These are phyloP conservation scores for Penicillium freii DNA, from an alignment of 2,329 filamentous ascomycete genomes.

Conservation along the genomic window DNA sequence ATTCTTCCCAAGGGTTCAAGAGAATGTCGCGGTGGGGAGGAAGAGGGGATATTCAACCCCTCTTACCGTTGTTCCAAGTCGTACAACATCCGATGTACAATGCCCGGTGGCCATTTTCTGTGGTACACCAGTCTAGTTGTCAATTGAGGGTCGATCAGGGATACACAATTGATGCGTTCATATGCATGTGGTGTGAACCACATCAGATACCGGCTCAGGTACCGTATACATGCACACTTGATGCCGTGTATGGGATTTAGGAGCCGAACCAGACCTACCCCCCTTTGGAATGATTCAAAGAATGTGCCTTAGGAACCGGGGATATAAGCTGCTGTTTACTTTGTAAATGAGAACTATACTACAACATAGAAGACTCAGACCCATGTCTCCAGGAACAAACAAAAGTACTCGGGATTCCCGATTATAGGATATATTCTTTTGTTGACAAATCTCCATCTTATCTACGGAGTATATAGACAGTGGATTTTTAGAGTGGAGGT, in stretches of 20 bases:
- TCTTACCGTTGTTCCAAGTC: conserved; percentile 1
- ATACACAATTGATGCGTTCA: conserved; percentile 1
- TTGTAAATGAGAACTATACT: background rate
- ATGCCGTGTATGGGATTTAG: background rate
- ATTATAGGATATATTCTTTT: background rate
- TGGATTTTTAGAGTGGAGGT: conserved; percentile 2
- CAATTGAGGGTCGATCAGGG: background rate
- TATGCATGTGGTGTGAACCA: background rate
- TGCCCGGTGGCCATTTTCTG: background rate
- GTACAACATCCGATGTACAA: background rate
- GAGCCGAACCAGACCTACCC: background rate
- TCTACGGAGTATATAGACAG: background rate
- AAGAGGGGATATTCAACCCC: background rate
- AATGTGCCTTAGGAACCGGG: background rate
- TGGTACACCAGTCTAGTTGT: background rate
- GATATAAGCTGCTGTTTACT: background rate
- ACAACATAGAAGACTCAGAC: background rate
- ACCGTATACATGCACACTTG: background rate
- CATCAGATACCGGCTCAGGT: background rate
- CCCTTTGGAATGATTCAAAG: background rate
- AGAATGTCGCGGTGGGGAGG: conserved; percentile 7
- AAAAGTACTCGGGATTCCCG: background rate
- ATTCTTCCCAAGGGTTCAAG: background rate
- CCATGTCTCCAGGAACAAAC: background rate
- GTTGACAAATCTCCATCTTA: background rate